phyloP scores from a whole-genome alignment of 2,329 filamentous ascomycete species.

The Sordariomycetes sp. region DNA sequence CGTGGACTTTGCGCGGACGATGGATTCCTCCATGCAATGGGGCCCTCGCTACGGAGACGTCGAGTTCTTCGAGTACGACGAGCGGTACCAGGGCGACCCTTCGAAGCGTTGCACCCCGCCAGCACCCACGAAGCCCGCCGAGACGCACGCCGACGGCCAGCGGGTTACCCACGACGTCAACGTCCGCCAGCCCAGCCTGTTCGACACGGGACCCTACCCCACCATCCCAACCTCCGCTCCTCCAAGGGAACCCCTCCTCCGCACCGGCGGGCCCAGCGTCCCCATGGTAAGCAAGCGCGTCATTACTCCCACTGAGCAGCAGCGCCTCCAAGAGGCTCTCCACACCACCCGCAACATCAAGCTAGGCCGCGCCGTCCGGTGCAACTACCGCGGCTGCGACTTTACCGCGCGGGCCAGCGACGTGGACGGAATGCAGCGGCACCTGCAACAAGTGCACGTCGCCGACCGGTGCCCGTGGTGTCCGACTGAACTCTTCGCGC shows the following conservation, averaged over 20 bases:
- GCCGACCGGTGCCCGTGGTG: slow-evolving; percentile 17
- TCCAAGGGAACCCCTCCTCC: slow-evolving; percentile 20
- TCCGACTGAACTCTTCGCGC: slow-evolving; percentile 11
- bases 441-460: slow-evolving; percentile 18
- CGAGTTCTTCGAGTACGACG: neutral
- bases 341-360: neutral
- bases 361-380: slow-evolving; percentile 14
- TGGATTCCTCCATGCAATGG: neutral
- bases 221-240: slow-evolving; percentile 19
- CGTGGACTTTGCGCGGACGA: neutral
- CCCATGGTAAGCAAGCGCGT: slow-evolving; percentile 22
- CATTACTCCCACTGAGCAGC: slow-evolving; percentile 23
- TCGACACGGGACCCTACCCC: slow-evolving; percentile 15
- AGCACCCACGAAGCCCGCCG: neutral
- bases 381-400: slow-evolving; percentile 20
- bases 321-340: slow-evolving; percentile 14
- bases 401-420: slow-evolving; percentile 16
- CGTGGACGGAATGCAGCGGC: slow-evolving; percentile 14
- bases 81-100: neutral
- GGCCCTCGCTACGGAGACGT: neutral
- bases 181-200: slow-evolving; percentile 13
- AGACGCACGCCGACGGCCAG: neutral
- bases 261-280: slow-evolving; percentile 14
- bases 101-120: neutral
- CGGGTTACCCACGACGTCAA: neutral